A percentile compares a stretch with the other conserved stretches of the same genome.
phyloP scores from a whole-genome alignment of 1,139 yeast genomes.

The Debaryomyces psychrophilus region DNA sequence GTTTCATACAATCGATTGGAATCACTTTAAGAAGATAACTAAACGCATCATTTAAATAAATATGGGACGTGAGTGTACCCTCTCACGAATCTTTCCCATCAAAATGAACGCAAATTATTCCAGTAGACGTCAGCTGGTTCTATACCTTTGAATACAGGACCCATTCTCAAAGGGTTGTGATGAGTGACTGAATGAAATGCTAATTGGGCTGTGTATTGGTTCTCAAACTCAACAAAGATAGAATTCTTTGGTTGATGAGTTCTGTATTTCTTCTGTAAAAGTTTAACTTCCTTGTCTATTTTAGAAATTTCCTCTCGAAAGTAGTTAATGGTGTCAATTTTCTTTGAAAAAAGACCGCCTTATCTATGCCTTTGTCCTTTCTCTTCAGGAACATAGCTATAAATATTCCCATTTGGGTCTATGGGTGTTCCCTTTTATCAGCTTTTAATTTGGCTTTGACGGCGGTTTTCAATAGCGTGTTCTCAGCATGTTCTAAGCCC shows the following conservation, averaged over 20 bases:
- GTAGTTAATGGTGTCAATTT: conserved; percentile 63
- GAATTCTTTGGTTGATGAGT: conserved; percentile 54
- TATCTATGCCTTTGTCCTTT: conserved; percentile 74
- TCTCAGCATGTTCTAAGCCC: conserved; percentile 72
- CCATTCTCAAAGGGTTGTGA: conserved; percentile 55
- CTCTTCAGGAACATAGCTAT: conserved; percentile 70
- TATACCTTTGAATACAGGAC: conserved; percentile 55
- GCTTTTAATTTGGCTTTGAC: conserved; percentile 64
- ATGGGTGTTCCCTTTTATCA: conserved; percentile 58
- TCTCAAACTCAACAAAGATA: conserved; percentile 69
- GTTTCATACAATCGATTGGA: conserved; percentile 70
- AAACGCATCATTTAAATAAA: conserved; percentile 63
- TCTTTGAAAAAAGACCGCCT: conserved; percentile 56
- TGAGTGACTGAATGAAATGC: conserved; percentile 64
- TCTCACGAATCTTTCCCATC: conserved; percentile 82
- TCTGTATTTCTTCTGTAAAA: conserved; percentile 51
- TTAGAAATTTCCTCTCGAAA: conserved; percentile 58
- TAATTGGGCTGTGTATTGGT: conserved; percentile 70
- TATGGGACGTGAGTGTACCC: conserved; percentile 67
- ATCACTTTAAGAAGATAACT: conserved; percentile 58
- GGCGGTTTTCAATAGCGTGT: conserved; percentile 59
- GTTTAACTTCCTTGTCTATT: conserved; percentile 56
- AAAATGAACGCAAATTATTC: conserved; percentile 71
- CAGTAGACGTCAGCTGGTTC: conserved; percentile 67
- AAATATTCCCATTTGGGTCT: conserved; percentile 54